Evolutionary conservation across 331 rosid species (phyloP).

Genomic region (Quercus phellos): DNA sequence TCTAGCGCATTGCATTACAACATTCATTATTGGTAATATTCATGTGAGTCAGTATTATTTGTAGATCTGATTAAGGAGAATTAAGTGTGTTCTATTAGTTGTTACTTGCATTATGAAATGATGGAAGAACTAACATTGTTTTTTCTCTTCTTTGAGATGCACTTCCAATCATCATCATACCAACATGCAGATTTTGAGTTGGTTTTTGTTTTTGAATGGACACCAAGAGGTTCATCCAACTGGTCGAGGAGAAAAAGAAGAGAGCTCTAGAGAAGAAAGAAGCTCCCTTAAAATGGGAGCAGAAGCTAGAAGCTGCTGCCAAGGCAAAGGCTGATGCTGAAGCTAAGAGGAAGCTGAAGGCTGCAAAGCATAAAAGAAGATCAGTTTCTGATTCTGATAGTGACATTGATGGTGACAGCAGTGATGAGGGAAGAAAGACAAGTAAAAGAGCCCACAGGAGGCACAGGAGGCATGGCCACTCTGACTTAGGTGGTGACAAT

Average conservation of each 20-base stretch:
- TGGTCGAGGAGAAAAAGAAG: constrained; percentile 95
- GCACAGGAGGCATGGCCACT: constrained; percentile 55
- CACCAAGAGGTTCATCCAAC: constrained; percentile 71
- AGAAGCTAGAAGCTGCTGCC: constrained; percentile 81
- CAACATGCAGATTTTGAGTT: constrained; percentile 77
- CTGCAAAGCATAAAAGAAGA: constrained; percentile 57
- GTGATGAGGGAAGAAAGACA: constrained; percentile 41
- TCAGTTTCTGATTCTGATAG: constrained; percentile 45
- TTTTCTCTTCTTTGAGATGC: constrained; percentile 99
- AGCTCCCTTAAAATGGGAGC: constrained; percentile 95
- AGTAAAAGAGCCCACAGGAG: constrained; percentile 60
- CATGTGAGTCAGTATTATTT: not conserved
- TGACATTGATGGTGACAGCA: constrained; percentile 43
- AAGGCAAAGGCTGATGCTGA: constrained; percentile 74
- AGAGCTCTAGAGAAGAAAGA: constrained; percentile 85
- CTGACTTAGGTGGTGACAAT: constrained; percentile 52
- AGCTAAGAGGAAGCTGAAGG: constrained; percentile 61
- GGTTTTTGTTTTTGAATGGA: constrained; percentile 67
- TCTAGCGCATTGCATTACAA: not conserved
- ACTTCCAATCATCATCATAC: constrained; percentile 83
- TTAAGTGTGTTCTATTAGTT: not conserved
- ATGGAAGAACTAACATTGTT: constrained; percentile 71
- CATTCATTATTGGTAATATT: no score
- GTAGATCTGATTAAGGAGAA: not conserved
- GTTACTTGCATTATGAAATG: constrained; percentile 6